Evolutionary conservation across 2,329 filamentous ascomycete genomes (phyloP).

Genomic region (Neofusicoccum ribis): DNA sequence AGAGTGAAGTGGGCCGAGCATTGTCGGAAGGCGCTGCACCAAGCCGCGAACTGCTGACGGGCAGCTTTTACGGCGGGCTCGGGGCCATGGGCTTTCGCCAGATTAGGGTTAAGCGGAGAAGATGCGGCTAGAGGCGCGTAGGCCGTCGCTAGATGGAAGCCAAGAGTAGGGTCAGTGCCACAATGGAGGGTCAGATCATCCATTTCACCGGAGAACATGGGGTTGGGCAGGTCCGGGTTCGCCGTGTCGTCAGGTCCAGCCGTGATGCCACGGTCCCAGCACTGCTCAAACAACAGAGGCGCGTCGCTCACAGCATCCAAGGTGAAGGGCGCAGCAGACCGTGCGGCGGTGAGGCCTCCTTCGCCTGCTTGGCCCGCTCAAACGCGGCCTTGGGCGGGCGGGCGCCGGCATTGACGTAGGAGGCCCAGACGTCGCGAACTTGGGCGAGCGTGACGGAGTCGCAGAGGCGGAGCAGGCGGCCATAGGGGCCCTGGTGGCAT

Average conservation of each 20-base stretch:
- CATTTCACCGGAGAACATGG: constrained; percentile 48
- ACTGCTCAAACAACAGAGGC: constrained; percentile 24
- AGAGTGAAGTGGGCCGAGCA: constrained; percentile 38
- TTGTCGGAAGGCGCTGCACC: constrained; percentile 45
- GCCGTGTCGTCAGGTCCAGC: constrained; percentile 21
- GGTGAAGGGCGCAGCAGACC: constrained; percentile 31
- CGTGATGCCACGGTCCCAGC: constrained; percentile 33
- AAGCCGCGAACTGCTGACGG: constrained; percentile 49
- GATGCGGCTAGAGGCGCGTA: constrained; percentile 16
- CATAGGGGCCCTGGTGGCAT: constrained; percentile 52
- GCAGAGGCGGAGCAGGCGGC: constrained; percentile 49
- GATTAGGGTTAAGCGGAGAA: constrained; percentile 16
- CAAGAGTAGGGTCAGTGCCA: constrained; percentile 53
- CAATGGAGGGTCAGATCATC: constrained; percentile 47
- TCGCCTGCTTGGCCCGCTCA: background rate
- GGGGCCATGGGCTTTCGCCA: background rate
- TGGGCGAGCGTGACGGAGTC: constrained; percentile 49
- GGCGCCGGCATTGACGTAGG: constrained; percentile 29
- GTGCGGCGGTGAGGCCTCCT: constrained; percentile 1
- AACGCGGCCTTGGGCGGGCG: background rate
- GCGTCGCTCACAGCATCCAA: constrained; percentile 19
- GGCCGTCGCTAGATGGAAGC: constrained; percentile 56
- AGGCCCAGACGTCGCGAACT: constrained; percentile 44
- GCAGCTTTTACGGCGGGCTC: constrained; percentile 34
- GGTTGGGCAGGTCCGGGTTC: constrained; percentile 31